Percentiles rank a stretch among this genome's conserved stretches.
Evolutionary conservation across 495 filamentous ascomycete species (phyloP).

Genomic region (Aspergillus leporis): DNA sequence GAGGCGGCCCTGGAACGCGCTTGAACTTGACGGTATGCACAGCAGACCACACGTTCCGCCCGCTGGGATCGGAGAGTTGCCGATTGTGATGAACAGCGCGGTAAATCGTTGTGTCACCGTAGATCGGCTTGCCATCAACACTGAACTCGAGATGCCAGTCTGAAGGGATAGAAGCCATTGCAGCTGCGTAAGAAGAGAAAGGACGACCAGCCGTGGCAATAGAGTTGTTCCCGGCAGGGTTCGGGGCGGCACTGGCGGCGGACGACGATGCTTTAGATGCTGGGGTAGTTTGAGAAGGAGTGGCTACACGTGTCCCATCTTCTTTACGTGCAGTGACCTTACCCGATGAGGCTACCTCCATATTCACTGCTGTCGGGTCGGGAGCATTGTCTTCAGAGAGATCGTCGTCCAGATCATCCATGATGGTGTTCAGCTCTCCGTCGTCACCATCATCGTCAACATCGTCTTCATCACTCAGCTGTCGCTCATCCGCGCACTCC

Average conservation of each 20-base stretch:
- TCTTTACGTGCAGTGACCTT: slow-evolving; percentile 97
- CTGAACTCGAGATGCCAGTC: slow-evolving; percentile 99
- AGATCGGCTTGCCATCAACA: slow-evolving; percentile 77
- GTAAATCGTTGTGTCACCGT: slow-evolving; percentile 94
- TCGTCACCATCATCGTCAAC: slow-evolving; percentile 67
- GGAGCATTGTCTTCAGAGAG: slow-evolving; percentile 71
- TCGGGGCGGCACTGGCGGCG: slow-evolving; percentile 34
- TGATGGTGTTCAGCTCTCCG: slow-evolving; percentile 76
- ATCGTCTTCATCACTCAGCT: slow-evolving; percentile 73
- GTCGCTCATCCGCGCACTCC: slow-evolving; percentile 93
- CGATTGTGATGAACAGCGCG: slow-evolving; percentile 83
- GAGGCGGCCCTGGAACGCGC: slow-evolving; percentile 83
- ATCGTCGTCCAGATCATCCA: slow-evolving; percentile 88
- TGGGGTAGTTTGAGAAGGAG: slow-evolving; percentile 68
- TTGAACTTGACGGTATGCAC: slow-evolving; percentile 91
- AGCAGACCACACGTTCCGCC: slow-evolving; percentile 82
- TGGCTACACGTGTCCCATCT: slow-evolving; percentile 87
- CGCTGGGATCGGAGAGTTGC: slow-evolving; percentile 57
- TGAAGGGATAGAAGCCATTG: slow-evolving; percentile 68
- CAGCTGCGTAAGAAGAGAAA: slow-evolving; percentile 76
- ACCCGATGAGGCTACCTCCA: slow-evolving; percentile 86
- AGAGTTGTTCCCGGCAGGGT: slow-evolving; percentile 37
- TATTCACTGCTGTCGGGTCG: slow-evolving; percentile 86
- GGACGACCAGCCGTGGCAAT: slow-evolving; percentile 48
- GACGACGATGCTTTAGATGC: slow-evolving; percentile 50